phyloP scores from a whole-genome alignment of 2,329 filamentous ascomycete species.

The Aspergillus neoniger region DNA sequence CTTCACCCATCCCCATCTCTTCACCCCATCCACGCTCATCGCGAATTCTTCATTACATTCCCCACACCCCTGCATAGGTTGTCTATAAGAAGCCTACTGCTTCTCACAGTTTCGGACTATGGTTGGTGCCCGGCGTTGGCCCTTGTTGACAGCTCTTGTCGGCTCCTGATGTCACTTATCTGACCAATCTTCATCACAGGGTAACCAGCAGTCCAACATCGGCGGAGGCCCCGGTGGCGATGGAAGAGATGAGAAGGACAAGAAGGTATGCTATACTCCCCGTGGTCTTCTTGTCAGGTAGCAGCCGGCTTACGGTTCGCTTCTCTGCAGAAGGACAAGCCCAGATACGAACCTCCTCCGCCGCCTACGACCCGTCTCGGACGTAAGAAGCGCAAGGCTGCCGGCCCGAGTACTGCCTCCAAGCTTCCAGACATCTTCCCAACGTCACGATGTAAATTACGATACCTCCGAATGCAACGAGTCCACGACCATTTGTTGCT shows the following conservation, averaged over 20 bases:
- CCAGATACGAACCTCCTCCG: slow-evolving; percentile 98
- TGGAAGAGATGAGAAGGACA: slow-evolving; percentile 83
- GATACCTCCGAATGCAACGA: slow-evolving; percentile 95
- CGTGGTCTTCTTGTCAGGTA: not conserved
- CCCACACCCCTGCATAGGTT: not conserved
- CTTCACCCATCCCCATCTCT: slow-evolving; percentile 15
- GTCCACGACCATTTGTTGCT: slow-evolving; percentile 96
- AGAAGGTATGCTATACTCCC: slow-evolving; percentile 66
- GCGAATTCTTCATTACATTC: slow-evolving; percentile 15
- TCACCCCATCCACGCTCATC: slow-evolving; percentile 11
- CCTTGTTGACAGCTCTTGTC: slow-evolving; percentile 14
- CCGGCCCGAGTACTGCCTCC: slow-evolving; percentile 87
- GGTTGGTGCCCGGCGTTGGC: slow-evolving; percentile 29
- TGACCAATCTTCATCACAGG: slow-evolving; percentile 37
- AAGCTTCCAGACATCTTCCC: slow-evolving; percentile 95
- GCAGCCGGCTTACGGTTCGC: slow-evolving; percentile 4
- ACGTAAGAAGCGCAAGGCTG: slow-evolving; percentile 96
- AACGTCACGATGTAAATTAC: slow-evolving; percentile 94
- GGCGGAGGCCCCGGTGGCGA: slow-evolving; percentile 72
- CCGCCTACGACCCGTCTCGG: slow-evolving; percentile 95
- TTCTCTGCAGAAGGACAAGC: slow-evolving; percentile 88
- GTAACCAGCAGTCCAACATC: slow-evolving; percentile 74
- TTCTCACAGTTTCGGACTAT: slow-evolving; percentile 30
- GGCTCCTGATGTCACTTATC: slow-evolving; percentile 12
- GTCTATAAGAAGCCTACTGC: not conserved